Evolutionary conservation across 495 filamentous ascomycete genomes (phyloP), one percentile per base, ranked within the genome.

Genomic region (Xylaria grammica): DNA sequence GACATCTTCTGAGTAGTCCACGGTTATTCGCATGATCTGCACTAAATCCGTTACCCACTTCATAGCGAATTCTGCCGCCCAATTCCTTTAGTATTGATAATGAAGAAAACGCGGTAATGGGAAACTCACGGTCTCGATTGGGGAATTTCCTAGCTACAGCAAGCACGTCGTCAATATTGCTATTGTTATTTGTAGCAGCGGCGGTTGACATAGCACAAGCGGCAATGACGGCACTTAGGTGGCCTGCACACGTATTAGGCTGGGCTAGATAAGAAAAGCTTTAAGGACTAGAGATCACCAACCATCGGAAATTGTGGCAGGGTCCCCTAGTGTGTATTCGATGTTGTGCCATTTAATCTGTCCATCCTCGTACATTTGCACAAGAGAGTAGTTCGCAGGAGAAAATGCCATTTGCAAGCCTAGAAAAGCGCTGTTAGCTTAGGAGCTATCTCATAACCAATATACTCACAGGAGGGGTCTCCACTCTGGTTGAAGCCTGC

Each of bases 121-220:
- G 0, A 52, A 19, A 22, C 69, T 68, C 66, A 78, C 71, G 67
- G 65, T 78, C 69, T 69, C 65, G 76, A 10, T 77, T 73, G 0
- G 75, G 69, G 62, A 78, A 83, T 64, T 84, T 77, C 70, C 86
- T 79, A 24, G 88, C 83, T 13, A 89, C 81, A 30, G 91, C 87
- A 29, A 96, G 74, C 20, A 94, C 78, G 70, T 97, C 93, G 71
- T 97, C 93, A 57, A 77, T 75, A 76, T 83, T 80, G 45, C 86
- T 76, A 58, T 84, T 73, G 67, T 58, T 36, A 11, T 54, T 26
- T 5, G 65, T 65, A 24, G 72, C 69, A 32, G 68, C 63, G 4
- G 85, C 81, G 60, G 85, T 88, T 51, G 88, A 85, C 45, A 89
- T 77, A 6, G 85, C 84, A 30, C 90, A 79, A 29, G 86, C 80